Conservation (phyloP, 2,329 filamentous ascomycete genomes). For the Karstenula rhodostoma region DNA sequence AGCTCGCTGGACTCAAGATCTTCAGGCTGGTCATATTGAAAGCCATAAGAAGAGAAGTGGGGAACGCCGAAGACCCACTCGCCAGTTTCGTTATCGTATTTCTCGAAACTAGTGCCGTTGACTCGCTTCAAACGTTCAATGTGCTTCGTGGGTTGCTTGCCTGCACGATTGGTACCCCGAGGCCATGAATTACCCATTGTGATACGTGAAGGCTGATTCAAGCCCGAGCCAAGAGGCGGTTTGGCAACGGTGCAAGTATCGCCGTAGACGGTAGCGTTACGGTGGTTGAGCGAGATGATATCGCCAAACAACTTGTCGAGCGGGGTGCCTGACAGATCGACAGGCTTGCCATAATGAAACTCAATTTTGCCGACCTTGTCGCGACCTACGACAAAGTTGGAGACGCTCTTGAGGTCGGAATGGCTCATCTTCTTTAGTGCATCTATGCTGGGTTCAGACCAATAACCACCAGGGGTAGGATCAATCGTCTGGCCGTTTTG, state of each 20-base stretch:
- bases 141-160: constrained; percentile 79
- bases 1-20: constrained; percentile 51
- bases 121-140: constrained; percentile 82
- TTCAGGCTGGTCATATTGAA: constrained; percentile 81
- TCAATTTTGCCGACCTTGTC: constrained; percentile 80
- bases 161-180: constrained; percentile 67
- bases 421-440: constrained; percentile 82
- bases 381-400: constrained; percentile 82
- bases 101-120: constrained; percentile 79
- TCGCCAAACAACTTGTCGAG: constrained; percentile 80
- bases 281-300: constrained; percentile 78
- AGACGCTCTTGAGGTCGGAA: constrained; percentile 77
- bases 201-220: constrained; percentile 91
- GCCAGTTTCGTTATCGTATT: constrained; percentile 80
- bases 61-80: constrained; percentile 93
- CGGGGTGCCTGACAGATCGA: constrained; percentile 82
- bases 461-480: constrained; percentile 78
- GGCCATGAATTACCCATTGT: constrained; percentile 94
- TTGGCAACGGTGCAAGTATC: constrained; percentile 66
- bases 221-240: constrained; percentile 81
- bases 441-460: constrained; percentile 79
- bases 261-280: constrained; percentile 87
- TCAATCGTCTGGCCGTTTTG: constrained; percentile 46
- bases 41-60: constrained; percentile 94
- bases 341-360: constrained; percentile 66